Base-by-base conservation (phyloP, 306 rosid genomes). In the Citrullus colocynthis region DNA sequence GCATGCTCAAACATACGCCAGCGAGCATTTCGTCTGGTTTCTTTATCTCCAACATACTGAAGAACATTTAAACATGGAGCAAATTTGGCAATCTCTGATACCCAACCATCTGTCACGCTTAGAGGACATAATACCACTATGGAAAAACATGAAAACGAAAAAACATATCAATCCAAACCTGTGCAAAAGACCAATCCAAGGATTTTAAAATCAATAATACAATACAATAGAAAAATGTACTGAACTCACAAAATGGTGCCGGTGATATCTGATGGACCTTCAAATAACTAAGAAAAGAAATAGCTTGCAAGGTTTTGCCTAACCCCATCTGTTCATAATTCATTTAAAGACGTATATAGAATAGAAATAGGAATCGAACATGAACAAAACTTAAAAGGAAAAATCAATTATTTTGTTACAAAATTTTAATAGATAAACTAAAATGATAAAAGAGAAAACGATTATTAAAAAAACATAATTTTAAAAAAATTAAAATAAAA, bases 101-200 rank as follows among this genome's bases (percentile, higher is more conserved):
- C 84, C 98, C 98, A 94, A 81, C 97, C 89, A 81, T 92, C 98
- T 14, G 95, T 92, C 81, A 94, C 97, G 74, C 98, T 94, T 78
- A 94, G 78, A 84, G 98, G 97, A 78, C 98, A 94, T 77, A 92
- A 63, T 71, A 94, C 92, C 91, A 94, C 98, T 94, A 87, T 78
- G 78, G 61, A 58, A 84, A 65, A 65, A 11, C 55, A 61, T 57
- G 49, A 57, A 61, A 76, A 13, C 39, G 37, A 78, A 75, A 82
- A 78, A 60, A 37, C 54, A 13, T 42, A 82, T 54, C 52, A 65
- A 58, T 44, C 76, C 62, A 57, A 61, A 77, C 69, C n/a, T 75
- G 78, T 52, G 64, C 17, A 59, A 3, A 20, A 80, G 7, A 42
- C 54, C 42, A 69, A 60, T 69, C 18, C 24, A 80, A 4, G 28